Evolutionary conservation across 208 protist species (phyloP), one percentile per base, ranked within the genome.

Genomic region (Lotmaria passim): DNA sequence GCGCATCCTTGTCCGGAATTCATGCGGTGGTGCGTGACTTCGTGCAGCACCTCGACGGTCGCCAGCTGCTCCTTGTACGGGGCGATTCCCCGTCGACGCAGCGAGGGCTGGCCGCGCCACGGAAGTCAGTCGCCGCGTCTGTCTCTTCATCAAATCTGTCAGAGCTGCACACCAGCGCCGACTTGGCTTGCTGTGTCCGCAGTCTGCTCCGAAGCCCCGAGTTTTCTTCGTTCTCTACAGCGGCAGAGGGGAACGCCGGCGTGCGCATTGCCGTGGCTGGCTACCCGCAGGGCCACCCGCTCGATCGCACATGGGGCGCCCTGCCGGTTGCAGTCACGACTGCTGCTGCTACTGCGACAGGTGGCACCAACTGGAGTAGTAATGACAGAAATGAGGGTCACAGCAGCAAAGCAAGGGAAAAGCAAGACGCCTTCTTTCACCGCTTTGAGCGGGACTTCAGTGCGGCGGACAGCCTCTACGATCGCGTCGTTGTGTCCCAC

Each of bases 211-310:
- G 39, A 51, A 47, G 14, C 15, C 41, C n/a, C 41, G 36, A 12
- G 36, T 39, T 17, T 7, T 48, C n/a, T 4, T 23, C 43, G 11
- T 23, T 17, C 11, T 15, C 43, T 4, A 24, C 47, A 10, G 47
- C 47, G n/a, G 21, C 47, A 17, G 19, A 17, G 5, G n/a, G 30
- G 7, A 55, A 24, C 36, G 24, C 26, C 6, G 10, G 48, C 58
- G 26, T 71, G 34, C 26, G 47, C 21, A 15, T 81, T 14, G 64
- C 43, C 3, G 69, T 81, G 23, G 75, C 69, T 8, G 80, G 80
- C n/a, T 85, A 85, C 75, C 71, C 80, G n/a, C 80, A 85, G 23
- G 80, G 80, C 0, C 75, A 85, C 46, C 72, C 72, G 17, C 66
- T 74, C 11, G 65, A 81, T 7, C 69, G 80, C 17, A n/a, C 14